phyloP scores from a whole-genome alignment of 2,329 filamentous ascomycete genomes.

The Pseudogymnoascus sp. region DNA sequence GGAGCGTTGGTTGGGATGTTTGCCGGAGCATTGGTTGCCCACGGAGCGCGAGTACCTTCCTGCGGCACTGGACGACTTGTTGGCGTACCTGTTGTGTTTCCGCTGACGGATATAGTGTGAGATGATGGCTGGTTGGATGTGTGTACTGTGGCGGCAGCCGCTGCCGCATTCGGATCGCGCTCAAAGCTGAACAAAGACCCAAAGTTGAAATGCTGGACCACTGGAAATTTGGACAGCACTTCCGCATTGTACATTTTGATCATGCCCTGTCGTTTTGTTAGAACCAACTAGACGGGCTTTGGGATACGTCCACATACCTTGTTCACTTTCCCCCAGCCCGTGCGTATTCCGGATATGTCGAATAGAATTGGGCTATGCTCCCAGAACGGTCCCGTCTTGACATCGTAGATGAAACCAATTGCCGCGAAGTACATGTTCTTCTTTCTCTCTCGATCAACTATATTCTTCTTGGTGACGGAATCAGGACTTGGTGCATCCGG shows the following conservation, averaged over 20 bases:
- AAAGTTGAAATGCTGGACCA: constrained; percentile 92
- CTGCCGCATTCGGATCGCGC: constrained; percentile 50
- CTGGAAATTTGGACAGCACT: constrained; percentile 91
- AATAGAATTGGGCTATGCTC: constrained; percentile 91
- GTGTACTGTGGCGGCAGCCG: constrained; percentile 45
- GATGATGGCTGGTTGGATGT: constrained; percentile 44
- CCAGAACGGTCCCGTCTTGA: constrained; percentile 96
- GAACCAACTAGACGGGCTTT: not conserved
- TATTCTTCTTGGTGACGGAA: constrained; percentile 55
- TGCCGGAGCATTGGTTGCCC: constrained; percentile 14
- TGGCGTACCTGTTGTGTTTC: constrained; percentile 12
- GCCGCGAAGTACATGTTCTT: constrained; percentile 89
- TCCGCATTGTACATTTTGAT: constrained; percentile 99
- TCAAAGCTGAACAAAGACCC: constrained; percentile 76
- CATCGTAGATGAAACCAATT: constrained; percentile 93
- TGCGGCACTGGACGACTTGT: constrained; percentile 16
- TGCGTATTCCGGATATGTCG: constrained; percentile 83
- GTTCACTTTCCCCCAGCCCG: constrained; percentile 98
- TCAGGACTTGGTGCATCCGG: constrained; percentile 61
- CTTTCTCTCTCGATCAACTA: constrained; percentile 57
- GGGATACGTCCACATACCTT: constrained; percentile 42
- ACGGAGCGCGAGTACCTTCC: constrained; percentile 23
- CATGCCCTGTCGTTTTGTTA: constrained; percentile 55
- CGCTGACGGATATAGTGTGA: constrained; percentile 3
- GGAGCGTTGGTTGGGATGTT: not conserved